Evolutionary conservation across 176 grass and related monocot species (phyloP).

Genomic region (Zea luxurians): DNA sequence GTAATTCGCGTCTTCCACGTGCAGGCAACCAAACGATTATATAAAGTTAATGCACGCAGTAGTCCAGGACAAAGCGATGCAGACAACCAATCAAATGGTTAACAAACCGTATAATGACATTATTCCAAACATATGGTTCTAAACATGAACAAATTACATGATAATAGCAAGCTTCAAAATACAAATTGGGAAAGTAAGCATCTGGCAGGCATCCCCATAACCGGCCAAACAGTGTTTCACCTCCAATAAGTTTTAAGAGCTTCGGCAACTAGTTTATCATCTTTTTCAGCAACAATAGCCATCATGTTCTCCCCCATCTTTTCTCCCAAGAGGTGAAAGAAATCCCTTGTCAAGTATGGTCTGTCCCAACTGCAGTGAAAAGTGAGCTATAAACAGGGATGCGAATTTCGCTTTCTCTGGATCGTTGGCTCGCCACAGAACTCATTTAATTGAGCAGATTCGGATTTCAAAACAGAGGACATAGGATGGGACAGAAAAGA

Average conservation of each 20-base stretch:
- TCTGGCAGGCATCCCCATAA: slow-evolving; percentile 90
- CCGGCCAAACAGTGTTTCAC: slow-evolving; percentile 82
- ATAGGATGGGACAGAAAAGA: not conserved
- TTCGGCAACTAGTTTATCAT: slow-evolving; percentile 65
- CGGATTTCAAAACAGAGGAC: not conserved
- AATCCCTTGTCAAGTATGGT: slow-evolving; percentile 80
- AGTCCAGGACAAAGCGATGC: no score
- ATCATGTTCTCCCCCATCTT: slow-evolving; percentile 80
- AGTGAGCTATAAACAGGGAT: not conserved
- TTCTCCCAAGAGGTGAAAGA: slow-evolving; percentile 87
- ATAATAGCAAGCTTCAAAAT: slow-evolving; percentile 99
- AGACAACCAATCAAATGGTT: no score
- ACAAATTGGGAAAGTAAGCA: slow-evolving; percentile 88
- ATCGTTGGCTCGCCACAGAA: not conserved
- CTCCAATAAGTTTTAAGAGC: slow-evolving; percentile 98
- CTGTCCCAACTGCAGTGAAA: slow-evolving; percentile 73
- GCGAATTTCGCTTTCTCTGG: not conserved
- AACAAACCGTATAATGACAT: slow-evolving; percentile 20
- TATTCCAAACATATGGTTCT: not conserved
- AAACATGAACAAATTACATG: slow-evolving; percentile 61
- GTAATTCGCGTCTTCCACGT: no score
- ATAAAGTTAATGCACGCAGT: no score
- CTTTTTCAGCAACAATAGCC: slow-evolving; percentile 83
- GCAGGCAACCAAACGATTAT: no score
- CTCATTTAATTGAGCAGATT: not conserved